A percentile compares a stretch with the other conserved stretches of the same genome.
Conservation (phyloP, 2,329 filamentous ascomycete species). For the Botrytis aclada region DNA sequence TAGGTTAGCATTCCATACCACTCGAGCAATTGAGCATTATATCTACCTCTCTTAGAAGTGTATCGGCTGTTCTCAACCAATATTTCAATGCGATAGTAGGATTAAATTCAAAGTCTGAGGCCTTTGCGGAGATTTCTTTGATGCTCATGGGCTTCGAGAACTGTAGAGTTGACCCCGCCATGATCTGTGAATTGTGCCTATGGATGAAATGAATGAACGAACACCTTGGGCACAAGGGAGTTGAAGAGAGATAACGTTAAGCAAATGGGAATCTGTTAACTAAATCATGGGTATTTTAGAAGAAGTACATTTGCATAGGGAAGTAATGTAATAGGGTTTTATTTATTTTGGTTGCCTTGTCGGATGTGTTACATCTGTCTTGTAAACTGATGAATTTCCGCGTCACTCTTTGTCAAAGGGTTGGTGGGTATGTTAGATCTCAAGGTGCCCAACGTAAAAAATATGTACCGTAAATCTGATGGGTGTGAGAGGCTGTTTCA, state of each 20-base stretch:
- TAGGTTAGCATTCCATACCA: conserved; percentile 18
- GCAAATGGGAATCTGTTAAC: background rate
- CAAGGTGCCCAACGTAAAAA: conserved; percentile 1
- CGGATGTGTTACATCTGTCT: background rate
- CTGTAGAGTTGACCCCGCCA: conserved; percentile 33
- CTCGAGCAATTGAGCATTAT: background rate
- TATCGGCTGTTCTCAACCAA: conserved; percentile 79
- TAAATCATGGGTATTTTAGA: background rate
- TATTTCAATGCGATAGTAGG: conserved; percentile 70
- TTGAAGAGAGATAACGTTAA: background rate
- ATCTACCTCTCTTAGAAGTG: conserved; percentile 74
- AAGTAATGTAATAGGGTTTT: background rate
- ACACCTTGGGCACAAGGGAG: background rate
- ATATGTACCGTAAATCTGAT: background rate
- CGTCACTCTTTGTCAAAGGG: background rate
- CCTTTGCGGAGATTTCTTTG: conserved; percentile 72
- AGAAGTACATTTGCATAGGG: background rate
- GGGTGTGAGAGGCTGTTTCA: background rate
- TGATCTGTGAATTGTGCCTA: conserved; percentile 23
- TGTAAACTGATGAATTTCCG: background rate
- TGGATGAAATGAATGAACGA: background rate
- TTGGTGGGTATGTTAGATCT: background rate
- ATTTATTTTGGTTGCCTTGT: conserved; percentile 1
- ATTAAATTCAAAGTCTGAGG: conserved; percentile 79
- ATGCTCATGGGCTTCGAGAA: conserved; percentile 60